Percentiles rank a stretch among this genome's conserved stretches.
phyloP scores from a whole-genome alignment of 352 stramenopile species.

The Globisporangium spiculum region DNA sequence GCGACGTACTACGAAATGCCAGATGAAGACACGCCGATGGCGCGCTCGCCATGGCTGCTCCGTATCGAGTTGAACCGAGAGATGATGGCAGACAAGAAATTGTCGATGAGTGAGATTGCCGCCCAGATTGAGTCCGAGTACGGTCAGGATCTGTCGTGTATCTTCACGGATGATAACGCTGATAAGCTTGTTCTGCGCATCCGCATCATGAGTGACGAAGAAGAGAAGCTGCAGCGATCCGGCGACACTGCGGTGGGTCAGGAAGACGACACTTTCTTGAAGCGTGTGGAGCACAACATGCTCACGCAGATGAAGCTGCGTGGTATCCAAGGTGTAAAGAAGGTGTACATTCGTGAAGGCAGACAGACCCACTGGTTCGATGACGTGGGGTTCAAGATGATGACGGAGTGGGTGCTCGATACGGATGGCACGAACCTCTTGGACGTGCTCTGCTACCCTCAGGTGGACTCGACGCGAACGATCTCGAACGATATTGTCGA shows the following conservation, averaged over 20 bases:
- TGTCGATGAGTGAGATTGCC: conserved; percentile 97
- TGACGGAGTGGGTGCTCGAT: conserved; percentile 98
- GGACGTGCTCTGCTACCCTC: conserved; percentile 95
- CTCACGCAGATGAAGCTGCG: conserved; percentile 95
- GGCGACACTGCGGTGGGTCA: conserved; percentile 84
- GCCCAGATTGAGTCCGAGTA: conserved; percentile 95
- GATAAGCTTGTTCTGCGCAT: conserved; percentile 97
- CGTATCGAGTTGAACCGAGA: conserved; percentile 98
- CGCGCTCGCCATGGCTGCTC: conserved; percentile 96
- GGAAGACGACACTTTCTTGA: conserved; percentile 96
- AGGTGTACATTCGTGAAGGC: conserved; percentile 97
- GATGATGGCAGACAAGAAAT: conserved; percentile 97
- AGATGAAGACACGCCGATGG: conserved; percentile 94
- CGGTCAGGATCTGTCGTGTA: conserved; percentile 93
- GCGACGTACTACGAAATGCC: conserved; percentile 97
- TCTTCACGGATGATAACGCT: conserved; percentile 98
- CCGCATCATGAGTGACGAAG: conserved; percentile 95
- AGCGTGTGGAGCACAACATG: conserved; percentile 98
- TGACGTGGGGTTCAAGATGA: conserved; percentile 93
- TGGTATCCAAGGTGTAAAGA: conserved; percentile 97
- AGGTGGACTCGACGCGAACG: conserved; percentile 96
- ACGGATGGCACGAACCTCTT: conserved; percentile 99
- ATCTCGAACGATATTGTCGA: conserved; percentile 99
- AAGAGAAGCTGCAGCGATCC: conserved; percentile 81
- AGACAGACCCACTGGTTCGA: conserved; percentile 95